Base-by-base conservation (phyloP, 106 monocot species). In the Allium cepa region DNA sequence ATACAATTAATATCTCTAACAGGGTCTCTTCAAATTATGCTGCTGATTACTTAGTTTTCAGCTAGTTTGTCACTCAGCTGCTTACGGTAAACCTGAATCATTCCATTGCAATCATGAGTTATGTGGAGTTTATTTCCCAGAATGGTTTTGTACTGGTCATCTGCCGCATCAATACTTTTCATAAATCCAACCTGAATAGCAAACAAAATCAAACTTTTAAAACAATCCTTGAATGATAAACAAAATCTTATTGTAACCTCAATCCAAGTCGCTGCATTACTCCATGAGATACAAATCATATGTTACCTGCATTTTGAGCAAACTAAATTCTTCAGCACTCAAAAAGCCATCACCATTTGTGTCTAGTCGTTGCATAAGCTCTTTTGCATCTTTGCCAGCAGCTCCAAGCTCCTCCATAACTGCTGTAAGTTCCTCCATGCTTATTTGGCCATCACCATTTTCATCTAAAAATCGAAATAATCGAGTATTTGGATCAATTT, bases 391-490 rank as follows among this genome's bases (percentile, higher is more conserved):
- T 55, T 96, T 79, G 17, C 79, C 78, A 63, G 71, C 86, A 26
- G 96, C 96, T 75, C 96, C 96, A 55, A 96, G 86, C 26, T 92
- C 96, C 75, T 85, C 85, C 79, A 96, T 92, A 18, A 91, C 83
- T 36, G 82, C 83, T 11, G 78, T 79, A 8, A 96, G 88, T 72
- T 92, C 96, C 22, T 96, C 92, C 13, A 96, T 82, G 53, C 92
- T 96, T 68, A 96, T 96, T 46, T 83, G 84, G 1, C 92, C 96
- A 78, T 96, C 91, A 56, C 85, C 86, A 74, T 96, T 88, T 69
- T 86, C 92, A 74, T 96, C 96, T 63, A 96, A 83, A 72, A 88
- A 74, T 9, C 67, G 71, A 67, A 96, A 96, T 4, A 78, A 72
- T 9, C 60, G 76, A 53, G 84, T 76, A 36, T 60, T 85, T 46